A percentile compares a stretch with the other conserved stretches of the same genome.
These are phyloP conservation scores for Russula brevipes DNA, from an alignment of 768 basidiomycete genomes.

Conservation along the genomic window DNA sequence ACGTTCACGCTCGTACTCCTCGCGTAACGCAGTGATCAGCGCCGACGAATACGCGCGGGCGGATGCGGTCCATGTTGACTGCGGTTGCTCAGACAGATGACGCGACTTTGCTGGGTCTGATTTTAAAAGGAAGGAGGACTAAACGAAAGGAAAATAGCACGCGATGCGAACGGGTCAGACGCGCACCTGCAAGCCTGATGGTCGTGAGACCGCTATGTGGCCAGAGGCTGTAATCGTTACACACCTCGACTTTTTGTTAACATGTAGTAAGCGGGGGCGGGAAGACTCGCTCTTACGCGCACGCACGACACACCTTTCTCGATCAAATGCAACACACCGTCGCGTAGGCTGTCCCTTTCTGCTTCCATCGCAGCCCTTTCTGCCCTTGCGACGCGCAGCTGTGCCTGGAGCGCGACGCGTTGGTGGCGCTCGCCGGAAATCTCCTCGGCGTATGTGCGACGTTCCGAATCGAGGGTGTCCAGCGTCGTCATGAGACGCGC, in stretches of 20 bases:
- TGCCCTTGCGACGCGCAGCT: constrained; percentile 30
- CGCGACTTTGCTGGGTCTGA: constrained; percentile 10
- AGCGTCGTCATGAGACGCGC: constrained; percentile 45
- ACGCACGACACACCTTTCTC: constrained; percentile 48
- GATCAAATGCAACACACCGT: constrained; percentile 48
- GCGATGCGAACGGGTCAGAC: too few relatives aligned
- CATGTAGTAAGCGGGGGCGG: not conserved
- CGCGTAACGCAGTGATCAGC: constrained; percentile 41
- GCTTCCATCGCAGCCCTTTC: constrained; percentile 36
- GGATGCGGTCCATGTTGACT: constrained; percentile 26
- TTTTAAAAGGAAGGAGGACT: not conserved
- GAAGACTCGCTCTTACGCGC: not conserved
- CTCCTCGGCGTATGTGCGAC: constrained; percentile 39
- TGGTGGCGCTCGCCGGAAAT: constrained; percentile 33
- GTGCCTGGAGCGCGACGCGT: constrained; percentile 35
- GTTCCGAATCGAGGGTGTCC: constrained; percentile 45
- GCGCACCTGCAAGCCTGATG: constrained; percentile 9
- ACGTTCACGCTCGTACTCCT: constrained; percentile 43
- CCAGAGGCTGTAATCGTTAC: constrained; percentile 25
- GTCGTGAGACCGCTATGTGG: constrained; percentile 21
- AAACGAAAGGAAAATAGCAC: not conserved
- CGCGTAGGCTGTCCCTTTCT: constrained; percentile 51
- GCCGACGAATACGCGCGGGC: constrained; percentile 40
- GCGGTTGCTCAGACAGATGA: constrained; percentile 13
- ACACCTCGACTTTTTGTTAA: constrained; percentile 20